Evolutionary conservation across 108 stramenopile species (phyloP), one percentile per base, ranked within the genome.

Genomic region (Nitzschia sp.): DNA sequence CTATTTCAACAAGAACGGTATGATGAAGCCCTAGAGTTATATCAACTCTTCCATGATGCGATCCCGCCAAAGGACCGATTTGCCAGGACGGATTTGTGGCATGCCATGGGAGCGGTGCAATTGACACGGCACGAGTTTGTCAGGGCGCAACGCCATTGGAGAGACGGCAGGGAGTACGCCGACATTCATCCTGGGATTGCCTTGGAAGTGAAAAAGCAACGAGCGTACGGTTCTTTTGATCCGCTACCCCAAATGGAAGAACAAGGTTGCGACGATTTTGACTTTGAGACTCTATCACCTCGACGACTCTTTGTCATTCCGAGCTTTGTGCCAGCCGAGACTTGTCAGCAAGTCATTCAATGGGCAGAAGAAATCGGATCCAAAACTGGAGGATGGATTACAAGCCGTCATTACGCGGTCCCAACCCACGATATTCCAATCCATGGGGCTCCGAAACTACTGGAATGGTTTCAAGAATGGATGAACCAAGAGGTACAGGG

Each of bases 391-490:
- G 79, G 60, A 24, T 98, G 97, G 97, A 96, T 95, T 26, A 93
- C 94, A 17, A 73, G 83, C 28, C 86, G 97, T 0, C 97, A 98
- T 76, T 96, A 97, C 64, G 86, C 96, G 1, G 97, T 98, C n/a
- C 97, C 97, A 30, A 98, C 97, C 13, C 93, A 88, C 34, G 97
- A 98, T 72, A 60, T 97, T 25, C 96, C 96, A 4, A 78, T 98
- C 13, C 93, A 96, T 72, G 70, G 77, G 55, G 62, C 92, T 18
- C 75, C 75, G 2, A 49, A 66, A 9, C 31, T 95, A 5, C 71
- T 79, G 46, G 27, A 67, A 13, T 88, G 85, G 78, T 94, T 92
- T 61, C 64, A 55, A 23, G 3, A 21, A 19, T 83, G 78, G 72
- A 75, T 81, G 67, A 54, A 8, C 26, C 28, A 53, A 0, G 24